Base-by-base conservation (phyloP, 176 grass and related monocot genomes). In the Alopecurus myosuroides region DNA sequence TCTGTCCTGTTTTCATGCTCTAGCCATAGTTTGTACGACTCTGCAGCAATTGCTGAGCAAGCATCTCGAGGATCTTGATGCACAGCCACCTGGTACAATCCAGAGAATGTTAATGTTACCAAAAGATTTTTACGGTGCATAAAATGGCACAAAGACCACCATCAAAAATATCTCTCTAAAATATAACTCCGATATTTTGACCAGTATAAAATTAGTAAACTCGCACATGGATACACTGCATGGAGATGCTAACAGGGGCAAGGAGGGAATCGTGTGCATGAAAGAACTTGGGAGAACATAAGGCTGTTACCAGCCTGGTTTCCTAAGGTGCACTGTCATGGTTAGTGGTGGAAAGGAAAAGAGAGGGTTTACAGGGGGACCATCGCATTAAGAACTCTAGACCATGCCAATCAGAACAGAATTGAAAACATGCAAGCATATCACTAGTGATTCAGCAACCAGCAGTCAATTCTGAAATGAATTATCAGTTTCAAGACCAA, bases 1-100 rank as follows among this genome's bases (percentile, higher is more conserved):
- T 99, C 97, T 34, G 97, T 99, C 76, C 97, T 86, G 68, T 87
- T 87, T 89, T 99, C 97, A 67, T 96, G 87, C 78, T 99, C 93
- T 69, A 99, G 88, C 97, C 97, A 99, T 23, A 87, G 74, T 74
- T 85, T 94, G 83, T 99, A 96, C 11, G 97, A 99, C 79, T 96
- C 89, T 55, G 91, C 83, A 79, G 85, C 93, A 6, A 99, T 96
- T 90, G 92, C 97, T 86, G 97, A 85, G 39, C 93, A 99, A 55
- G 97, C 97, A 62, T 96, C 93, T 83, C 77, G 79, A 53, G 97
- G 97, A 88, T 99, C 97, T 82, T 82, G 75, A 91, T 87, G 89
- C 50, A 46, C 80, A 55, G 89, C 91, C 40, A 99, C 93, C 97
- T 99, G 82, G 82, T 62, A 82, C 41, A 18, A 97, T 89, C 20